Conservation (phyloP, 306 rosid species). For the Cicer cuneatum region DNA sequence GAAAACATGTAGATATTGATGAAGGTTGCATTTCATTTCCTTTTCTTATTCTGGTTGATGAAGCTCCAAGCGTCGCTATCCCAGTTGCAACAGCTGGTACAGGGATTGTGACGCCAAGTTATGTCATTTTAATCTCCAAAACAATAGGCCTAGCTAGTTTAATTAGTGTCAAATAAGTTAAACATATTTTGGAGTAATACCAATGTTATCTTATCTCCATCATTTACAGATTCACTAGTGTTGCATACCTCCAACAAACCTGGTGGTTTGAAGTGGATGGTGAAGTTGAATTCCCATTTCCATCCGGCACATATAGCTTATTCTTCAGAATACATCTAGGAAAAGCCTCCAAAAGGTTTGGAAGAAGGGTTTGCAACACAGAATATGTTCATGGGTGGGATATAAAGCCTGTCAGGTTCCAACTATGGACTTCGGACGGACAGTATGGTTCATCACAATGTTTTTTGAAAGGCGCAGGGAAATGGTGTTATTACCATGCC, state of each 20-base stretch:
- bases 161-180: slow-evolving; percentile 3
- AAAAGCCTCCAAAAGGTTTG: slow-evolving; percentile 68
- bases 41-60: slow-evolving; percentile 11
- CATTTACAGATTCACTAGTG: slow-evolving; percentile 59
- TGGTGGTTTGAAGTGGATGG: slow-evolving; percentile 99
- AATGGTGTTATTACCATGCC: slow-evolving; percentile 75
- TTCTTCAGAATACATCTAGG: slow-evolving; percentile 81
- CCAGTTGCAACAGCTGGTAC: background rate
- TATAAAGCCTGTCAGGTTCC: slow-evolving; percentile 79
- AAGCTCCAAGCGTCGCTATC: background rate
- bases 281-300: slow-evolving; percentile 90
- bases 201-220: slow-evolving; percentile 35
- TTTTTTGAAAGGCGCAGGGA: slow-evolving; percentile 72
- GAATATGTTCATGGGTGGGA: slow-evolving; percentile 97
- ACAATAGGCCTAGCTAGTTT: background rate
- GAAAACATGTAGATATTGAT: background rate
- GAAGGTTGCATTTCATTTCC: slow-evolving; percentile 9
- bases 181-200: slow-evolving; percentile 31
- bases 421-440: slow-evolving; percentile 88
- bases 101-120: background rate
- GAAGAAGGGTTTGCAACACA: slow-evolving; percentile 71
- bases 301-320: slow-evolving; percentile 81
- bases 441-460: slow-evolving; percentile 70
- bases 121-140: slow-evolving; percentile 8
- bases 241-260: slow-evolving; percentile 91